Evolutionary conservation across 2,329 filamentous ascomycete genomes (phyloP).

Genomic region (Alternaria viburni): DNA sequence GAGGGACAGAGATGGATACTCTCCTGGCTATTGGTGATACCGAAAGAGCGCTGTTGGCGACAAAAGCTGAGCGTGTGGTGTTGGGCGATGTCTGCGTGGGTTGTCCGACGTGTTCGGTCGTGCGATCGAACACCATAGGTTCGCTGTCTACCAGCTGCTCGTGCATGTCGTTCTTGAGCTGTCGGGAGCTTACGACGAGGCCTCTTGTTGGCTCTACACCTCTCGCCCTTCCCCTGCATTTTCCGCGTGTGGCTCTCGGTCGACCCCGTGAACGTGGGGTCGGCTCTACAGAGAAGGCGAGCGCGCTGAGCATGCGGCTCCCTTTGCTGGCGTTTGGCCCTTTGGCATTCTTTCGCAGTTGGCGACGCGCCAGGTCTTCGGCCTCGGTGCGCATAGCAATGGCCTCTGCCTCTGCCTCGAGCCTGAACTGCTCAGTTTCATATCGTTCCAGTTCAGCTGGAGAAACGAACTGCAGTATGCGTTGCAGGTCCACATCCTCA

Average conservation of each 20-base stretch:
- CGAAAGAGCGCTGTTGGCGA: conserved; percentile 41
- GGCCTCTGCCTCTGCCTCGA: conserved; percentile 36
- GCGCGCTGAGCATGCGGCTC: conserved; percentile 14
- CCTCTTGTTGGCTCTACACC: background rate
- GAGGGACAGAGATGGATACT: background rate
- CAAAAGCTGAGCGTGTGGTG: conserved; percentile 36
- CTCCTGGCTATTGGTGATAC: conserved; percentile 20
- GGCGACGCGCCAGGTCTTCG: conserved; percentile 23
- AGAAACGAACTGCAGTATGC: conserved; percentile 40
- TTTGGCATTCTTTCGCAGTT: conserved; percentile 36
- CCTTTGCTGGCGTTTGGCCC: conserved; percentile 13
- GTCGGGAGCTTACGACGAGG: background rate
- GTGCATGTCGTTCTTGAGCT: conserved; percentile 1
- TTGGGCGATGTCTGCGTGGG: conserved; percentile 23
- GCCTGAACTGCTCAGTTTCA: conserved; percentile 40
- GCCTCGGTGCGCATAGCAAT: conserved; percentile 24
- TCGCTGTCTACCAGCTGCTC: conserved; percentile 4
- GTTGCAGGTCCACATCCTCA: conserved; percentile 33
- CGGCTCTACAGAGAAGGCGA: conserved; percentile 11
- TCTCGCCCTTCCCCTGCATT: conserved; percentile 6
- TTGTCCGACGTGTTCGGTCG: conserved; percentile 18
- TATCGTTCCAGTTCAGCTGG: conserved; percentile 40
- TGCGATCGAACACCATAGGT: conserved; percentile 9
- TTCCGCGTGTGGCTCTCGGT: conserved; percentile 17
- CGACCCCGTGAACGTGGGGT: conserved; percentile 15